A percentile compares a stretch with the other conserved stretches of the same genome.
Conservation (phyloP, 352 stramenopile genomes). For the Aphanomyces astaci region DNA sequence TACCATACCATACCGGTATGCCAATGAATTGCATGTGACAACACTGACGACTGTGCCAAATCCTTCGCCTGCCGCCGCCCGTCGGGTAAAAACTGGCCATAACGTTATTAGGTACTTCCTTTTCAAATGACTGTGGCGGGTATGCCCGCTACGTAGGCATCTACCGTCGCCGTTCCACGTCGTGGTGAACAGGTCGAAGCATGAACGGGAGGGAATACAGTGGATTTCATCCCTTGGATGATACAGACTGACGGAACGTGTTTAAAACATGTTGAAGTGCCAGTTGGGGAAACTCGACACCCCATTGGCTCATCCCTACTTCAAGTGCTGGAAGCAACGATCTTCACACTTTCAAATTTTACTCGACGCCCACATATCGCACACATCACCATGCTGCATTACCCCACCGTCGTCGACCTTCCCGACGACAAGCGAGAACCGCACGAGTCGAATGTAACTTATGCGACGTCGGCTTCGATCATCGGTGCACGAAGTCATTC, state of each 20-base stretch:
- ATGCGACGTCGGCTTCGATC: neutral
- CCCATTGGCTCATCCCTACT: conserved; percentile 1
- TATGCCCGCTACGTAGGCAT: too few relatives aligned
- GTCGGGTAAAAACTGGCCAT: neutral
- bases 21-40: too few relatives aligned
- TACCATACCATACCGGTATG: too few relatives aligned
- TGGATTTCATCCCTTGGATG: too few relatives aligned
- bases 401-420: neutral
- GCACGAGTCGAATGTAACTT: neutral
- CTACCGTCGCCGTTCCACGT: too few relatives aligned
- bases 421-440: neutral
- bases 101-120: neutral
- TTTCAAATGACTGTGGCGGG: too few relatives aligned
- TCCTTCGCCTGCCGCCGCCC: too few relatives aligned
- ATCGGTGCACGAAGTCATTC: neutral
- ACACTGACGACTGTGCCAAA: neutral
- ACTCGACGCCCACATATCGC: neutral
- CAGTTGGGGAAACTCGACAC: neutral
- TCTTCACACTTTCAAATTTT: conserved; percentile 5
- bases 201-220: too few relatives aligned
- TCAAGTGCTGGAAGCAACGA: neutral
- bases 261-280: conserved; percentile 8
- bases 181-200: too few relatives aligned
- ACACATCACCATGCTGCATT: neutral
- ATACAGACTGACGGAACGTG: neutral